phyloP scores from a whole-genome alignment of 2,329 filamentous ascomycete species.

The Hypoxylon sp. region DNA sequence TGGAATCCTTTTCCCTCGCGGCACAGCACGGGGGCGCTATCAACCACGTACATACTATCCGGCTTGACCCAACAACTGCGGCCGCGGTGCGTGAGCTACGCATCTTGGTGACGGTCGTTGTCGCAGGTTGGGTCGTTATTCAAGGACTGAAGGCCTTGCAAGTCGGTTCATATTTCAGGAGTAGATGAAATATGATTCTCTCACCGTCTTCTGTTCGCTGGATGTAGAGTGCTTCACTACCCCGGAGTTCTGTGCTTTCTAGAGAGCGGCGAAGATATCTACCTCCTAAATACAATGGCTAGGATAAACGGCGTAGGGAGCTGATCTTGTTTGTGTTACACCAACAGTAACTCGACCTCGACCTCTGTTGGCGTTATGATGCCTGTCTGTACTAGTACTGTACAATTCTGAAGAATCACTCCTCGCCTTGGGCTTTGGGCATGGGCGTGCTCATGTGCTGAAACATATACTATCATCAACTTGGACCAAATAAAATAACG shows the following conservation, averaged over 20 bases:
- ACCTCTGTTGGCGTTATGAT: neutral
- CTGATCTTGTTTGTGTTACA: neutral
- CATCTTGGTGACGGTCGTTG: constrained; percentile 50
- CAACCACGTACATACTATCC: constrained; percentile 54
- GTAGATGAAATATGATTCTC: constrained; percentile 8
- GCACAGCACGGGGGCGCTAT: constrained; percentile 56
- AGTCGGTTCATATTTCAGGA: constrained; percentile 35
- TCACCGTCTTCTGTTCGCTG: neutral
- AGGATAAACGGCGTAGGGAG: neutral
- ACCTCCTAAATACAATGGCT: neutral
- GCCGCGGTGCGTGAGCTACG: constrained; percentile 53
- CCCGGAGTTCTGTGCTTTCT: neutral
- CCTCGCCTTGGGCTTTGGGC: neutral
- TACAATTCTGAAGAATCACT: constrained; percentile 2
- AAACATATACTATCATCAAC: neutral
- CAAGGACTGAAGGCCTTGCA: constrained; percentile 48
- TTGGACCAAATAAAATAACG: neutral
- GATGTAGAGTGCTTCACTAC: neutral
- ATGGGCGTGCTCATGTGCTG: neutral
- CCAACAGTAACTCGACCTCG: neutral
- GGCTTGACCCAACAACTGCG: constrained; percentile 50
- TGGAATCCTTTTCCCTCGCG: constrained; percentile 56
- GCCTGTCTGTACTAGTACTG: constrained; percentile 4
- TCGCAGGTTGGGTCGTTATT: constrained; percentile 55
- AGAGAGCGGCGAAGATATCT: neutral